Evolutionary conservation across 208 protist genomes (phyloP).

Genomic region (Acanthamoeba lenticulata): DNA sequence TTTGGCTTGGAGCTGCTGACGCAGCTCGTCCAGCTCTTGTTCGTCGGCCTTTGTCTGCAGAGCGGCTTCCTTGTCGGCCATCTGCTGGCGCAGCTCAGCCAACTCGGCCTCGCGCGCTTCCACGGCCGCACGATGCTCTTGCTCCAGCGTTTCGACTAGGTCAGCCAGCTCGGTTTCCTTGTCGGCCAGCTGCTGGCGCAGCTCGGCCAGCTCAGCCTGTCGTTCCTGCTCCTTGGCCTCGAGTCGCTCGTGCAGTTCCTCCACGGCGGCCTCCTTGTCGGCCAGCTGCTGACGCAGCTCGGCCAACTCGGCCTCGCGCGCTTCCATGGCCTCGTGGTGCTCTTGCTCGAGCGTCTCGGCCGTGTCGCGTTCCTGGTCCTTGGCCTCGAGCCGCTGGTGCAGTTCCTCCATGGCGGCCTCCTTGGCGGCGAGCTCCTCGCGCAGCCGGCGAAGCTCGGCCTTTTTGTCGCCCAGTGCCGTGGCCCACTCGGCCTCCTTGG

Average conservation of each 20-base stretch:
- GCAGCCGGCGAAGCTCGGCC: no score
- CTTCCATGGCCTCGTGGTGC: no score
- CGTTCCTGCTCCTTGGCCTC: not conserved
- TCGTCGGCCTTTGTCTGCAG: no score
- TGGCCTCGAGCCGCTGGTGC: not conserved
- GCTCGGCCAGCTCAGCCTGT: not conserved
- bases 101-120: not conserved
- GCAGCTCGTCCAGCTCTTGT: not conserved
- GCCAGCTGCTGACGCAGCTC: not conserved
- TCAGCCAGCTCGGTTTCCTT: not conserved
- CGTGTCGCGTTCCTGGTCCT: not conserved
- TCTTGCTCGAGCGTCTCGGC: no score
- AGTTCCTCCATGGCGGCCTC: not conserved
- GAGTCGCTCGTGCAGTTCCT: no score
- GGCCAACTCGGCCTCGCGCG: no score
- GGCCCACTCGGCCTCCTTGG: no score
- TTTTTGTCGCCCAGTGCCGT: no score
- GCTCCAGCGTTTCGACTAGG: not conserved
- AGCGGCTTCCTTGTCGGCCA: not conserved
- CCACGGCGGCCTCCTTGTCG: no score
- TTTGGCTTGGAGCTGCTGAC: not conserved
- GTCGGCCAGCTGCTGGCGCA: not conserved
- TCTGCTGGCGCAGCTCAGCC: not conserved
- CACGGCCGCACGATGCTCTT: not conserved
- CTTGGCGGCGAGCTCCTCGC: not conserved